Conservation (phyloP, 805 yeast genomes). For the Yamadazyma ubonensis region DNA sequence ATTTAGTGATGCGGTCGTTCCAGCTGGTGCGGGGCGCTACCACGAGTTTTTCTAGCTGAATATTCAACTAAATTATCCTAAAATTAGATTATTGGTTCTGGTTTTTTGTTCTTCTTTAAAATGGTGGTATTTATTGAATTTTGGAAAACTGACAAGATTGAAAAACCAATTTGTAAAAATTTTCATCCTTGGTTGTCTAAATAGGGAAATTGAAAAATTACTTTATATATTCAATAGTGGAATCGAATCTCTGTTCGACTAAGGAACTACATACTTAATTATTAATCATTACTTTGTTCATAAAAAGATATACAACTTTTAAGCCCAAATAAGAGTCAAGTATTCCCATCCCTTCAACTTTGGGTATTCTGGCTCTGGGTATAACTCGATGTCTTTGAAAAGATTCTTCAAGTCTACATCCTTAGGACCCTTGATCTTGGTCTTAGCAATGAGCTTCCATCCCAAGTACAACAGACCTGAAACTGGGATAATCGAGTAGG, state of each 20-base stretch:
- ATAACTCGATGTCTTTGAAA: conserved; percentile 24
- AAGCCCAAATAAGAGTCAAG: conserved; percentile 19
- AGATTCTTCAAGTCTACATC: conserved; percentile 29
- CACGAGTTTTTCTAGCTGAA: too few species aligned
- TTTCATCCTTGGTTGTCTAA: too few species aligned
- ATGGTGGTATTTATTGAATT: too few species aligned
- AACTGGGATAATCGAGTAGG: conserved; percentile 66
- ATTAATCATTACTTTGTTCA: not conserved
- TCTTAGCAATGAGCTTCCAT: conserved; percentile 46
- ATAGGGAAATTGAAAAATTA: too few species aligned
- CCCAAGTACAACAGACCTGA: conserved; percentile 54
- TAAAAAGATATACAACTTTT: not conserved
- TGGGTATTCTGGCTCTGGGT: conserved; percentile 28
- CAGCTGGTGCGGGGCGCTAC: not conserved
- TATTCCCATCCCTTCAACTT: conserved; percentile 22
- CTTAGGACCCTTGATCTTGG: conserved; percentile 30
- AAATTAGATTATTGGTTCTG: too few species aligned
- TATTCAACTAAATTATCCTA: too few species aligned
- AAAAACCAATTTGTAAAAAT: too few species aligned
- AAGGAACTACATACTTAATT: too few species aligned
- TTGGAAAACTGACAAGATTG: too few species aligned
- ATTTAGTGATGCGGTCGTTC: not conserved
- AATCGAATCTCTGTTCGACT: too few species aligned
- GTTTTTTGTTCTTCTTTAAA: too few species aligned
- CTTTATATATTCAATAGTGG: too few species aligned